Evolutionary conservation across 2,329 filamentous ascomycete genomes (phyloP).

Genomic region (Fusarium sp.): DNA sequence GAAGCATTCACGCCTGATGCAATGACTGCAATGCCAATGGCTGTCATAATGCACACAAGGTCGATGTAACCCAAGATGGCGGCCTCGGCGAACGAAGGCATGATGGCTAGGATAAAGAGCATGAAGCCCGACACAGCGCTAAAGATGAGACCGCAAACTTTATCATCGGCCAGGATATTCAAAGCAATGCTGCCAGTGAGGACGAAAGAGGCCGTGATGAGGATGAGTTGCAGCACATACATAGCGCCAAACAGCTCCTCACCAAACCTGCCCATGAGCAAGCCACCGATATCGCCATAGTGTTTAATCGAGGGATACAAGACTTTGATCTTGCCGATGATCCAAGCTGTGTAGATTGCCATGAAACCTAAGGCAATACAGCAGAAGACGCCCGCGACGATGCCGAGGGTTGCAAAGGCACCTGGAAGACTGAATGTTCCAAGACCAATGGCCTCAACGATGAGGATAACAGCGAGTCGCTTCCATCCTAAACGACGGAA

Average conservation of each 20-base stretch:
- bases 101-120: conserved; percentile 51
- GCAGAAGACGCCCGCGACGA: conserved; percentile 48
- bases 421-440: conserved; percentile 37
- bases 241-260: conserved; percentile 65
- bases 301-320: conserved; percentile 62
- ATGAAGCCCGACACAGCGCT: conserved; percentile 50
- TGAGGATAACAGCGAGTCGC: conserved; percentile 36
- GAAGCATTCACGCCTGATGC: conserved; percentile 58
- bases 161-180: conserved; percentile 65
- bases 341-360: conserved; percentile 52
- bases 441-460: conserved; percentile 37
- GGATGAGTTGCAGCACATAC: conserved; percentile 67
- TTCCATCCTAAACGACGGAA: conserved; percentile 38
- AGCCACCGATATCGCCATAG: conserved; percentile 70
- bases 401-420: conserved; percentile 37
- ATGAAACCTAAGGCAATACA: conserved; percentile 47
- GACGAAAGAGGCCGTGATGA: conserved; percentile 71
- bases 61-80: conserved; percentile 40
- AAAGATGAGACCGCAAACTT: conserved; percentile 49
- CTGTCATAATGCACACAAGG: conserved; percentile 49
- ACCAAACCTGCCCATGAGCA: conserved; percentile 64
- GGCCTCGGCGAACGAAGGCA: conserved; percentile 49
- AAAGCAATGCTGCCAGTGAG: conserved; percentile 72
- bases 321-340: conserved; percentile 52
- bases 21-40: conserved; percentile 70